A percentile compares a stretch with the other conserved stretches of the same genome.
Conservation (phyloP, 225 moss, liverwort and hornwort species). For the Rhytidiadelphus loreus region DNA sequence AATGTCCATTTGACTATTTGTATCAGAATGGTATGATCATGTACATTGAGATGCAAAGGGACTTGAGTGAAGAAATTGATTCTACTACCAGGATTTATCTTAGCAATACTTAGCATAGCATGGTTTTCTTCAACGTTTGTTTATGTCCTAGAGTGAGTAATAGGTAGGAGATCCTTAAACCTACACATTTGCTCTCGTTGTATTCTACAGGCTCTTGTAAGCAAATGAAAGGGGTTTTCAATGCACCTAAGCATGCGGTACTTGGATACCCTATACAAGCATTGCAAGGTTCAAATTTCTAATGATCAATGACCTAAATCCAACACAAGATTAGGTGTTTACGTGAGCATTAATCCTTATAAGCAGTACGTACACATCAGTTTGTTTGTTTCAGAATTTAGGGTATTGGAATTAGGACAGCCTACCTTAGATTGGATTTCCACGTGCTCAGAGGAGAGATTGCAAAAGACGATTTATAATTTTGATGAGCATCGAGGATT, state of each 20-base stretch:
- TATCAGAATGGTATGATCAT: neutral
- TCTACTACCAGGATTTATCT: neutral
- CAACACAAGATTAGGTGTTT: neutral
- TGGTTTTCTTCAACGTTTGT: neutral
- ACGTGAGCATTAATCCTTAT: neutral
- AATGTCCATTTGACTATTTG: neutral
- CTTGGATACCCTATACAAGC: neutral
- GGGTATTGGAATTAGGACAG: neutral
- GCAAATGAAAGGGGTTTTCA: neutral
- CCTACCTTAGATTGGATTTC: neutral
- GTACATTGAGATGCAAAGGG: neutral
- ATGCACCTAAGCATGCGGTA: neutral
- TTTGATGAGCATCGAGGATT: neutral
- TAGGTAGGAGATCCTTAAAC: neutral
- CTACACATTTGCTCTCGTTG: neutral
- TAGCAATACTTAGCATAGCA: neutral
- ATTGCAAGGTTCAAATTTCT: neutral
- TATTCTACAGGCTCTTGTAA: neutral
- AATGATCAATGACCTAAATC: neutral
- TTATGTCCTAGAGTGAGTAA: neutral
- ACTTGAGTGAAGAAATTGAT: neutral
- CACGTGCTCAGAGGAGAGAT: neutral
- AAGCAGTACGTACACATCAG: neutral
- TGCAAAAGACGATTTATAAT: neutral
- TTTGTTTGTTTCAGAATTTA: neutral